phyloP scores from a whole-genome alignment of 805 yeast species.

The Wickerhamomyces canadensis region DNA sequence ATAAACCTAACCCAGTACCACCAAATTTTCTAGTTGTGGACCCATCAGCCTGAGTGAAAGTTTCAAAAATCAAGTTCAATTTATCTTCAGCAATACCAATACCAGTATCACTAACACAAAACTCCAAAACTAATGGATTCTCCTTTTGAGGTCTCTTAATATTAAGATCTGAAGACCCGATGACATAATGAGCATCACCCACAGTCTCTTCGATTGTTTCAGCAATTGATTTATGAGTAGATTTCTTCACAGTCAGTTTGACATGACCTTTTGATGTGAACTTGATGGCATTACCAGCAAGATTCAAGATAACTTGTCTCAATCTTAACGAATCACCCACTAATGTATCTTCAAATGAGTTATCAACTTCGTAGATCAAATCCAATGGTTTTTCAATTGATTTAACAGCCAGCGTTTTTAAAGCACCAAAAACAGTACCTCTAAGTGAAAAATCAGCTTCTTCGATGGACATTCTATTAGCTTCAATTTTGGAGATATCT shows the following conservation, averaged over 20 bases:
- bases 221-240: constrained; percentile 24
- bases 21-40: constrained; percentile 90
- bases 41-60: constrained; percentile 92
- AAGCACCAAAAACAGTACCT: constrained; percentile 85
- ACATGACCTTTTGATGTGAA: constrained; percentile 83
- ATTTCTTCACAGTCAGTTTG: constrained; percentile 64
- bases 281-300: constrained; percentile 87
- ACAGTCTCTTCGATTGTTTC: constrained; percentile 19
- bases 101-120: constrained; percentile 87
- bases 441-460: constrained; percentile 81
- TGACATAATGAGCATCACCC: constrained; percentile 24
- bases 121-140: constrained; percentile 53
- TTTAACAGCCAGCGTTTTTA: constrained; percentile 83
- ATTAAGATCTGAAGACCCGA: constrained; percentile 20
- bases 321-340: constrained; percentile 87
- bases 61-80: constrained; percentile 78
- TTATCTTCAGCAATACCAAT: constrained; percentile 86
- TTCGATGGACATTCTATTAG: constrained; percentile 89
- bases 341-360: constrained; percentile 80
- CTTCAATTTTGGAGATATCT: constrained; percentile 91
- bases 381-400: constrained; percentile 84
- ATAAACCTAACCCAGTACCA: constrained; percentile 86
- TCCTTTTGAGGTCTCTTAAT: constrained; percentile 12
- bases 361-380: constrained; percentile 74
- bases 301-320: constrained; percentile 79